Base-by-base conservation (phyloP, 441 rosid genomes). In the Melastoma candidum region DNA sequence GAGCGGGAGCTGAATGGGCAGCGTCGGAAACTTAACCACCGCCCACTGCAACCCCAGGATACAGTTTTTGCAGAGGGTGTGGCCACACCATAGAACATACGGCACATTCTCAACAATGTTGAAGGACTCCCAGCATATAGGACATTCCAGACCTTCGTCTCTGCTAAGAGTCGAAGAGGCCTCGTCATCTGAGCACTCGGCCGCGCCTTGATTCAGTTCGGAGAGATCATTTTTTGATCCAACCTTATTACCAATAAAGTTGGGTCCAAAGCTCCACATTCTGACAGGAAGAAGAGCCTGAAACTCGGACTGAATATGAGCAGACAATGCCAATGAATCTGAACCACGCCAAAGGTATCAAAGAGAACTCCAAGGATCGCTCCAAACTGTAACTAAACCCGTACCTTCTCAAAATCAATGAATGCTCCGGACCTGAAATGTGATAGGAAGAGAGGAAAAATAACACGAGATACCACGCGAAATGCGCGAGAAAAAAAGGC, bases 231-330 rank as follows among this genome's bases (percentile, higher is more conserved):
- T 63, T 60, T 69, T 79, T 12, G 68, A 47, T 47, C 83, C 80
- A 49, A 65, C 71, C 69, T 58, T 75, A 53, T 95, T 85, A 1
- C 89, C 83, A 17, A 78, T 58, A 64, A 79, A 77, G 50, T 68
- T 82, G 48, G 97, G 83, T 12, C 94, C 94, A 71, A 84, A 76
- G 59, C 72, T 82, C 97, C 92, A 85, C 97, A 88, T 88, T 62
- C 66, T 77, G 51, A 72, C 51, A 24, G 64, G 46, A 63, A 49
- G 41, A n/a, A 27, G 45, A 48, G 2, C 3, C 12, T 44, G 27
- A 48, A 60, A 41, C 36, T 53, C 56, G 9, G 45, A 52, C 29
- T 47, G 60, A 61, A 56, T 64, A 68, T 66, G 48, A 74, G 48
- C 56, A 56, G 48, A 64, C 52, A 32, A 25, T 49, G 29, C 22